Evolutionary conservation across 345 rosid species (phyloP), one percentile per base, ranked within the genome.

Genomic region (Toxicodendron radicans): DNA sequence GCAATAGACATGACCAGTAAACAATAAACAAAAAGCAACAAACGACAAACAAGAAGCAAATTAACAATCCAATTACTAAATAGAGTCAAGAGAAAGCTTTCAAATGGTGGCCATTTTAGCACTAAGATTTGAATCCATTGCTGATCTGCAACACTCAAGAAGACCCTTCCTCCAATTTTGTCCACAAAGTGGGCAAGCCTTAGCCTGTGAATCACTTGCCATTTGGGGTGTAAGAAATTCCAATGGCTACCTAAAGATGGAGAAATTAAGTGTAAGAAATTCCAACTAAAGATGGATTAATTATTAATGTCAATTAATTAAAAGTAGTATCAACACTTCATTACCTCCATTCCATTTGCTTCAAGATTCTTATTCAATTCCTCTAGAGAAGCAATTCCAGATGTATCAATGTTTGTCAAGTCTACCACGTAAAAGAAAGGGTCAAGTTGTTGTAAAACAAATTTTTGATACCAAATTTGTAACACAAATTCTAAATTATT

Each of bases 121-220:
- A 64, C 5, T 60, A 17, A 80, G 80, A 73, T 84, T 85, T 72
- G 88, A 87, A 73, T 87, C 93, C 51, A 87, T 58, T 63, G 98
- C 97, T 83, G n/a, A n/a, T 92, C 98, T 32, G 77, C 88, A 62
- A 92, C 80, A 9, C 90, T 89, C 66, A 92, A 68, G 79, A 79
- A 92, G 61, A 91, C 78, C 76, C 79, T 88, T 73, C 92, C 93
- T 76, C 91, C 91, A 38, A 89, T 81, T 79, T 79, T 87, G 51
- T 46, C 76, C 76, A 81, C 86, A 74, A 86, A 86, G 66, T 86
- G 86, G 46, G 90, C 79, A 68, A 83, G 27, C 83, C 75, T 94
- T 80, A 94, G 83, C 86, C 92, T 94, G 85, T 92, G 91, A 64
- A 86, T 80, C 76, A 94, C 97, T 80, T 86, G 83, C 97, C 97